Base-by-base conservation (phyloP, 192 early-diverging fungal genomes). In the Entophlyctis luteolus region DNA sequence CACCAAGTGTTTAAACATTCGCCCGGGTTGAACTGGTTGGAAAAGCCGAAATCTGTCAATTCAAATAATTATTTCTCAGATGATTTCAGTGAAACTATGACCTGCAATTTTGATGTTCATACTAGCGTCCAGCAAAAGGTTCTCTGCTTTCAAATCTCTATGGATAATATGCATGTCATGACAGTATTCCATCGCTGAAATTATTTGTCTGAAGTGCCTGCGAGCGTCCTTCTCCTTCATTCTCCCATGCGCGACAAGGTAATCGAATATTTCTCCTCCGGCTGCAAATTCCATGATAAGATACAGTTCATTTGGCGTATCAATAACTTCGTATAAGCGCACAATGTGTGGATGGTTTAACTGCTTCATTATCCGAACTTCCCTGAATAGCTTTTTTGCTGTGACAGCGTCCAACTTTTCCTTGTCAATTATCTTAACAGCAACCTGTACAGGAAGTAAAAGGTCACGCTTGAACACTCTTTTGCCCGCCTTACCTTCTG, bases 141-240 rank as follows among this genome's bases (percentile, higher is more conserved):
- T 86, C 63, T 86, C 84, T 4, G 84, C 83, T 54, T 85, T 85
- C 33, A 85, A 62, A 57, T 84, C 82, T 18, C 84, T 66, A 60
- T 82, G 82, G 49, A 85, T 85, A 48, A 86, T 71, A 37, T 80
- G 80, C 53, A 86, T 46, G 29, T 65, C 59, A 48, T 86, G 84
- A 52, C 84, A 86, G 52, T 86, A 85, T 35, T 77, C 78, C n/a
- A 86, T 71, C 1, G 84, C 84, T 1, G 72, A 70, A 28, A 86
- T 74, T 55, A 86, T 86, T 62, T 86, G 83, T 12, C 81, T 67
- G 49, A 85, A 85, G 46, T 73, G 72, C 35, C 77, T 54, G 4
- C 84, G 75, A 4, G 84, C 84, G 37, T 86, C 84, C 56, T 86
- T 86, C 69, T 86, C 84, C 62, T 86, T 86, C 84, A 86, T 85